Base-by-base conservation (phyloP, 768 basidiomycete genomes). In the Scleroderma bovista region DNA sequence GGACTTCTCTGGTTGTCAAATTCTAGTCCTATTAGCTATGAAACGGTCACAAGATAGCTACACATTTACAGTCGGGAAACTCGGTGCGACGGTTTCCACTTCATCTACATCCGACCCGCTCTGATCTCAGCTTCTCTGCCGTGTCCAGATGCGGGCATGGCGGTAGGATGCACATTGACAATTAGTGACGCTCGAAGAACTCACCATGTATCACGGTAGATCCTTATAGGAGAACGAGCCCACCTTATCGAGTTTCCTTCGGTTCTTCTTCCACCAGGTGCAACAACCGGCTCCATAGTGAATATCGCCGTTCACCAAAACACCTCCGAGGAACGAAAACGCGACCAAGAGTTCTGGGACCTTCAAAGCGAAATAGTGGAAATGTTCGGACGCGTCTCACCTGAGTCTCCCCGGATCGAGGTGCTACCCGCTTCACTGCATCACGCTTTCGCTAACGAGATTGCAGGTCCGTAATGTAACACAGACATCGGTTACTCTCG, bases 241-340 rank as follows among this genome's bases (percentile, higher is more conserved):
- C 95, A 98, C 62, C 77, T 98, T 32, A 95, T 99, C 59, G 95
- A 99, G 69, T 99, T 98, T 67, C 96, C 96, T 1, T 98, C 96
- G 0, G 77, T 99, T 34, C 79, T 98, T 1, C 74, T 98, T 7
- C 96, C 96, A 1, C 89, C 93, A 0, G 94, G 94, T 13, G 85
- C 92, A 1, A 84, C 87, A 9, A 83, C 94, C 0, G 96, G 96
- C 6, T 96, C 93, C 17, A 97, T 99, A 57, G 91, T 99, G 58
- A 96, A 93, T 65, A 98, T 98, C 67, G 84, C 93, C 2, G 94
- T 98, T 13, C 81, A 90, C 61, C 86, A 93, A 55, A 96, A 99
- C 63, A 68, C 81, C 29, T 63, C 74, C 0, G 93, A 95, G 59
- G 96, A 99, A 66, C 80, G 84, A 57, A 79, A 82, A 54, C 80